Base-by-base conservation (phyloP, 2,329 filamentous ascomycete species). In the Penicillium thymicola region DNA sequence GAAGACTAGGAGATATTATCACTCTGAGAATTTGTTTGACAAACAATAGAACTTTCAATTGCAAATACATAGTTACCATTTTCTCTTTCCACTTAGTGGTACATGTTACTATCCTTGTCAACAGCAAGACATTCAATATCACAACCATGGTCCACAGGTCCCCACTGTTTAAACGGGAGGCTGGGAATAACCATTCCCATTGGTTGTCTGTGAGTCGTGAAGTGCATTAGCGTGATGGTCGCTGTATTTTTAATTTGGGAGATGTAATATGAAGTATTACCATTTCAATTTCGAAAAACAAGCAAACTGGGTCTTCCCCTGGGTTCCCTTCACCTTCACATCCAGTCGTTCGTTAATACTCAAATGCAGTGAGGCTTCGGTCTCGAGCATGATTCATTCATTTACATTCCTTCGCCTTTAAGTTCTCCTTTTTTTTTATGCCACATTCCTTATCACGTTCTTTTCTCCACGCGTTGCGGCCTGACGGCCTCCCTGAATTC, bases 261-360 rank as follows among this genome's bases (percentile, higher is more conserved):
- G 25, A 3, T 27, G 34, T 58, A 49, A 28, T 55, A 49, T 34
- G 14, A n/a, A 27, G 47, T 55, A 51, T 30, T 32, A 8, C 14
- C 42, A 38, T 41, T 51, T 55, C 46, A 36, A 48, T 46, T 45
- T 32, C 25, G 25, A 49, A 54, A 55, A 49, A 30, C 28, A 37
- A 54, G n/a, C 40, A 42, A 16, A 49, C 28, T 46, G 51, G 36
- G 28, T 37, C 51, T 51, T 45, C 49, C 51, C 49, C 50, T 41
- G 55, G 43, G 18, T 38, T 49, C 34, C 41, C 38, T 43, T 40
- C 47, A 37, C 9, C 46, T 43, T 51, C 54, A 57, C 34, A 53
- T 46, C 38, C 62, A 71, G 59, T 69, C 68, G 67, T 69, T 71
- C 68, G 63, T 69, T 71, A 57, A 59, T 62, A 58, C 48, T 57